Evolutionary conservation across 2,329 filamentous ascomycete species (phyloP), one percentile per base, ranked within the genome.

Genomic region (Conoideocrella luteorostrata): DNA sequence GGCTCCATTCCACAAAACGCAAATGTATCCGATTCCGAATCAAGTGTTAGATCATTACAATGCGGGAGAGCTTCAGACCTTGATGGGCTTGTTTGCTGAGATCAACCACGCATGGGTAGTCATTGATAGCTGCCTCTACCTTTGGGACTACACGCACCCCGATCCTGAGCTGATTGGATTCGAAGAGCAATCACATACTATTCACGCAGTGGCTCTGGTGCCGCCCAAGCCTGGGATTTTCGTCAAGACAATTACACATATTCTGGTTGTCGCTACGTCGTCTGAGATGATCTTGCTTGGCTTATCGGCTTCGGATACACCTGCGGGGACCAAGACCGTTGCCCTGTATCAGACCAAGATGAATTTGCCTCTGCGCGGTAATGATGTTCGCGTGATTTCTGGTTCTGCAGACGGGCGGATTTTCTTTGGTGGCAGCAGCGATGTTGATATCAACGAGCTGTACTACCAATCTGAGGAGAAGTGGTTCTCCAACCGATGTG

Each of bases 71-170:
- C 81, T 96, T 20, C 84, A 85, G 47, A 95, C 90, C n/a, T 79
- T 81, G 57, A 95, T 98, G 86, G 94, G 94, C 9, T 72, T 98
- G 26, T 97, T 98, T 64, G 87, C 93, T 15, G 87, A 94, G 65
- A 77, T 98, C 57, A 90, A 91, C 57, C 89, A 97, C 65, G 93
- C 91, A 23, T 98, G 90, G 86, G 86, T 95, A 44, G 81, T 87
- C 20, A 93, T 98, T 60, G 93, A 98, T 68, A 96, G 95, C 67
- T 87, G 88, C 49, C 74, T 98, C 35, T 98, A 96, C 61, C 74
- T 98, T 13, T 98, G 94, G 94, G 91, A 98, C 66, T 98, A 96
- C 63, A 95, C 89, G 6, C 79, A 88, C 60, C 82, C 87, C n/a
- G 88, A 91, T 53, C 88, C 91, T 5, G 87, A 95, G 60, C 74